Base-by-base conservation (phyloP, 2,329 filamentous ascomycete species). In the Gaeumannomyces tritici region DNA sequence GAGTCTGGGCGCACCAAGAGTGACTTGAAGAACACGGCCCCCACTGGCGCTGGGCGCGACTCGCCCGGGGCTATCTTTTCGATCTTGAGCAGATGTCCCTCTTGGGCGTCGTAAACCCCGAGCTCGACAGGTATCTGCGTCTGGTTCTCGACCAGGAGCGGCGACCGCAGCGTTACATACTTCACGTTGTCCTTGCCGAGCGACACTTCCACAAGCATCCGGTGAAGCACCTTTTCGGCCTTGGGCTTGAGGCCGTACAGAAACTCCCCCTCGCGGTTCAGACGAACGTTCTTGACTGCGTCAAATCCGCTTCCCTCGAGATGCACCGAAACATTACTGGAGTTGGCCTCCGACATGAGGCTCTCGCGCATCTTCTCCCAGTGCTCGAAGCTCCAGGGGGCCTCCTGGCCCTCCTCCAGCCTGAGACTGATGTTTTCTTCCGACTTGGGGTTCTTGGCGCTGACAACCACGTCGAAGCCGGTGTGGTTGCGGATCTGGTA, bases 41-140 rank as follows among this genome's bases (percentile, higher is more conserved):
- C 96, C 8, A 99, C 92, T 0, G 95, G 95, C 13, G 92, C 91
- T 11, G 95, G 93, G 24, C 92, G 85, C 61, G 88, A 88, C 72
- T 97, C 93, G 0, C 96, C 95, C 0, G 95, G 96, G 0, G 91
- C 84, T 62, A 99, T 93, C 78, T 98, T 98, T 76, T 99, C 96
- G 65, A 99, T 97, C 78, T 97, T 98, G 66, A 98, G 83, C 24
- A 99, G 80, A 73, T 97, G 89, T 0, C 93, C 93, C 63, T 96
- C 89, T 65, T 91, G 85, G 0, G 87, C 86, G 72, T 93, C 95
- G 71, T 91, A 97, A 21, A 99, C 87, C 21, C 95, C 96, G 27
- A 99, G 75, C 73, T 99, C 95, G 18, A 99, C 87, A 0, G 95
- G 93, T 56, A 99, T 96, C 71, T 99, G 91, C 0, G 95, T 99